phyloP scores from a whole-genome alignment of 2,329 filamentous ascomycete genomes.

The Coleophoma eucalyptorum region DNA sequence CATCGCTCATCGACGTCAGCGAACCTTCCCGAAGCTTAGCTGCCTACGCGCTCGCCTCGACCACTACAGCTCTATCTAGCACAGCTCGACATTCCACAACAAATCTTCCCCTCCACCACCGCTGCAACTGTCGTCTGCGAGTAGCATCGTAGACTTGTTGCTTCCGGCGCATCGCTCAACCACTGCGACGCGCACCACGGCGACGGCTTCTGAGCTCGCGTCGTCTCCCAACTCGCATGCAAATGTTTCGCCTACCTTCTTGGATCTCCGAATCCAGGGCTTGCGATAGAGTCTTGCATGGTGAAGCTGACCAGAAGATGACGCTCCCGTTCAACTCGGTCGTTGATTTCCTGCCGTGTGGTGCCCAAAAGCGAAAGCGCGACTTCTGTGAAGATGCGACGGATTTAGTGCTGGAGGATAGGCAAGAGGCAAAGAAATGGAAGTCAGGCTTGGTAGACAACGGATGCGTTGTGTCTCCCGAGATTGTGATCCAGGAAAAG shows the following conservation, averaged over 20 bases:
- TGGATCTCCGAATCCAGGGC: constrained; percentile 55
- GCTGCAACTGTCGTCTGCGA: not conserved
- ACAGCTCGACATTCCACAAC: constrained; percentile 11
- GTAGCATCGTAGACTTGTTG: not conserved
- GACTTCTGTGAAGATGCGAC: constrained; percentile 13
- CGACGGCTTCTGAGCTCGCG: not conserved
- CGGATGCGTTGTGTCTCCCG: constrained; percentile 13
- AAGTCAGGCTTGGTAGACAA: constrained; percentile 25
- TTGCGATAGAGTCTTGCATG: constrained; percentile 46
- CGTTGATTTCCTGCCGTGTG: constrained; percentile 14
- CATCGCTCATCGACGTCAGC: not conserved
- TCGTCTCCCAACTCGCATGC: constrained; percentile 28
- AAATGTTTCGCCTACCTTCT: constrained; percentile 54
- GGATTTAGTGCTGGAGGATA: constrained; percentile 7
- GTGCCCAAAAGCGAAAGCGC: constrained; percentile 21
- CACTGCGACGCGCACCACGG: no score
- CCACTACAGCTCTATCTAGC: no score
- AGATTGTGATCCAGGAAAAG: constrained; percentile 7
- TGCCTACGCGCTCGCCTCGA: not conserved
- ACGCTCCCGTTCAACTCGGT: constrained; percentile 17
- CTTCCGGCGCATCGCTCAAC: not conserved
- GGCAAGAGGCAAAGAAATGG: constrained; percentile 24
- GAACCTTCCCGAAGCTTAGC: constrained; percentile 1
- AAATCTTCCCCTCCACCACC: not conserved
- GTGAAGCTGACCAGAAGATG: constrained; percentile 37